A percentile compares a stretch with the other conserved stretches of the same genome.
These are phyloP conservation scores for Endogone sp. DNA, from an alignment of 192 early-diverging fungal species.

Conservation along the genomic window DNA sequence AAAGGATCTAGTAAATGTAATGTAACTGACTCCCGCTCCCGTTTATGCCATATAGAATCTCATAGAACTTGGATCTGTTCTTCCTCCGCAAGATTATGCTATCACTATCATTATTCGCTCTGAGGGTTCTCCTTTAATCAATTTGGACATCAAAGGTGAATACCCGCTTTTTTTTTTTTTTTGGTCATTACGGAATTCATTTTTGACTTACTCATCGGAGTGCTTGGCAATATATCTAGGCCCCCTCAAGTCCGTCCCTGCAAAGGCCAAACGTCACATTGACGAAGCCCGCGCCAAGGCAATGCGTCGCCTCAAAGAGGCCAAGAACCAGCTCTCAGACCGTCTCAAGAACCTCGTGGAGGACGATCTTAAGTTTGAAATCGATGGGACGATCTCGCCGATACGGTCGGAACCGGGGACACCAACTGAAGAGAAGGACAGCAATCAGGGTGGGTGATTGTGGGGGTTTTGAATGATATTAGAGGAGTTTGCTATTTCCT, in stretches of 20 bases:
- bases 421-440: background rate
- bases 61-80: background rate
- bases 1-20: too few relatives aligned
- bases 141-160: background rate
- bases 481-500: too few relatives aligned
- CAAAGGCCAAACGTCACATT: background rate
- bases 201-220: background rate
- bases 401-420: background rate
- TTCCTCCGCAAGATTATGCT: background rate
- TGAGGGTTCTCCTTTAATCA: background rate
- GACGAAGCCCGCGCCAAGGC: constrained; percentile 1
- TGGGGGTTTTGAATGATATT: too few relatives aligned
- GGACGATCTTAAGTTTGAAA: background rate
- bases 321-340: background rate
- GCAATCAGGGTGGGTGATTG: background rate
- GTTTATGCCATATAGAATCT: background rate
- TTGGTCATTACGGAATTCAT: too few relatives aligned
- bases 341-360: background rate
- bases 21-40: background rate
- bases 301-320: background rate
- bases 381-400: background rate
- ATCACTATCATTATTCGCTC: background rate
- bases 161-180: too few relatives aligned
- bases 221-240: background rate
- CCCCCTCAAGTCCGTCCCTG: background rate